Conservation (phyloP, 2,329 filamentous ascomycete genomes). For the Colletotrichum acutatum region DNA sequence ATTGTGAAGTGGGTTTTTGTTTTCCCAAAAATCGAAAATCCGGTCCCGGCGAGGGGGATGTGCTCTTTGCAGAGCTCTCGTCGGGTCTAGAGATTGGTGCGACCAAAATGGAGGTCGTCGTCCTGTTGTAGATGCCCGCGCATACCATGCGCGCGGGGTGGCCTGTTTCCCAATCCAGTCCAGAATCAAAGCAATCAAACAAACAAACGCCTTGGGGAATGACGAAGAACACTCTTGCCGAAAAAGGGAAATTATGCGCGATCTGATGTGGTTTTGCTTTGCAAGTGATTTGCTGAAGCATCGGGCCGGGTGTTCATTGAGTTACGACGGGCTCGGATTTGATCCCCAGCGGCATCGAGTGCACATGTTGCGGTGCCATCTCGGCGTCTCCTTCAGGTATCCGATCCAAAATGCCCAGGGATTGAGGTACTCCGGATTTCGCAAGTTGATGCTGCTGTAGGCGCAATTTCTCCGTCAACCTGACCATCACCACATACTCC, state of each 20-base stretch:
- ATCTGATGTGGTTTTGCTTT: background rate
- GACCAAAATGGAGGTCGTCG: slow-evolving; percentile 20
- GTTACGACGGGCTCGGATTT: slow-evolving; percentile 50
- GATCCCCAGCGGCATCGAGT: slow-evolving; percentile 28
- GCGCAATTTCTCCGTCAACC: slow-evolving; percentile 87
- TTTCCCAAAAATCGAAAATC: slow-evolving; percentile 18
- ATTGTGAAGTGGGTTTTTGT: slow-evolving; percentile 6
- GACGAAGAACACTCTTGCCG: background rate
- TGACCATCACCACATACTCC: slow-evolving; percentile 82
- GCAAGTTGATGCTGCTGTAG: slow-evolving; percentile 64
- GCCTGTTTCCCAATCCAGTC: slow-evolving; percentile 1
- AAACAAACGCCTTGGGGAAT: slow-evolving; percentile 15
- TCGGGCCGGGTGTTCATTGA: slow-evolving; percentile 36
- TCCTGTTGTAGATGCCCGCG: slow-evolving; percentile 18
- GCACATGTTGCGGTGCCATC: slow-evolving; percentile 45
- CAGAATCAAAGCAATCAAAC: slow-evolving; percentile 16
- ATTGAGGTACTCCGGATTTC: slow-evolving; percentile 42
- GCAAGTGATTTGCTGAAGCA: background rate
- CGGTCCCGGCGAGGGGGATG: slow-evolving; percentile 15
- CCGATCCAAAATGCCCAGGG: slow-evolving; percentile 62
- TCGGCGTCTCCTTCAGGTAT: slow-evolving; percentile 69
- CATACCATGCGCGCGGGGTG: background rate
- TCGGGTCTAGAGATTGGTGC: slow-evolving; percentile 27
- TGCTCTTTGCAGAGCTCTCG: slow-evolving; percentile 35
- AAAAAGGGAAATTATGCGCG: background rate